Conservation (phyloP, 148 eudicot species). For the Cornus florida region DNA sequence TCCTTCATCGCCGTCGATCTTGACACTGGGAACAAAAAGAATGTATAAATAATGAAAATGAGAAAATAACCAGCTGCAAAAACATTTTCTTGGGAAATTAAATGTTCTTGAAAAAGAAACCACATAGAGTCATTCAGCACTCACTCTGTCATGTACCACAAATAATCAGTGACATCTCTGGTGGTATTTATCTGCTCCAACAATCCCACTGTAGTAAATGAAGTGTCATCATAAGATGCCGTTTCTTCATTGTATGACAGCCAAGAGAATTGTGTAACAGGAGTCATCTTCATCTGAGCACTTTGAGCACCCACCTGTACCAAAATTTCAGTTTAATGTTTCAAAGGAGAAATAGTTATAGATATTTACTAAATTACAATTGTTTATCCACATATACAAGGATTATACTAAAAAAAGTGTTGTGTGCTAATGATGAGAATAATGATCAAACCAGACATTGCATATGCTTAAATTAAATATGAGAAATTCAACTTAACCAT, state of each 20-base stretch:
- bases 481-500: neutral
- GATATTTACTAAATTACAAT: neutral
- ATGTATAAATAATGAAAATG: neutral
- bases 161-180: slow-evolving; percentile 71
- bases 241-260: slow-evolving; percentile 71
- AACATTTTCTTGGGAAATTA: neutral
- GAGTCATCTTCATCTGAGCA: slow-evolving; percentile 44
- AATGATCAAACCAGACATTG: neutral
- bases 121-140: slow-evolving; percentile 26
- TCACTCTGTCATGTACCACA: slow-evolving; percentile 94
- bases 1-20: slow-evolving; percentile 47
- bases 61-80: neutral
- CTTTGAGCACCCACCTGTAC: slow-evolving; percentile 40
- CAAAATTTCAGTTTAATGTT: neutral
- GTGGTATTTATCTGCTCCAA: slow-evolving; percentile 84
- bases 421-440: neutral
- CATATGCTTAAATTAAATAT: neutral
- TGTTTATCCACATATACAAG: neutral
- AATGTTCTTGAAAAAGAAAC: neutral
- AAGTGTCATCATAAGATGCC: slow-evolving; percentile 44
- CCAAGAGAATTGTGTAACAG: slow-evolving; percentile 29
- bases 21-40: slow-evolving; percentile 44
- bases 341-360: neutral
- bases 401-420: neutral
- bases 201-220: slow-evolving; percentile 58